These are phyloP conservation scores for Nakaseomyces nivariensis DNA, from an alignment of 1,139 yeast genomes.

Conservation along the genomic window DNA sequence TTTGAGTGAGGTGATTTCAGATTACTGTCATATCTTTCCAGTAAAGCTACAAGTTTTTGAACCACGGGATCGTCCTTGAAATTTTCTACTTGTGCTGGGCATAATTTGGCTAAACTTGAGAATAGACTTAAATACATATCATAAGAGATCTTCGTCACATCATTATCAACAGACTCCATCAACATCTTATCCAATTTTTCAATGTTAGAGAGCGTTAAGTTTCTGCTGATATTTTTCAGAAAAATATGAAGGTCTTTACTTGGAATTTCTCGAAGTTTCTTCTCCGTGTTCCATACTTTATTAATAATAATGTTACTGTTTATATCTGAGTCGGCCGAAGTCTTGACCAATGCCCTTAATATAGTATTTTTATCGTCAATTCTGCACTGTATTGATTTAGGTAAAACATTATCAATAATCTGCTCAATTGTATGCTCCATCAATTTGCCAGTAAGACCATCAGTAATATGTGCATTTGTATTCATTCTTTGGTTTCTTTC, in stretches of 20 bases:
- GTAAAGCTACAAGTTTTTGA: conserved; percentile 26
- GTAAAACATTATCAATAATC: conserved; percentile 2
- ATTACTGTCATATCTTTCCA: conserved; percentile 37
- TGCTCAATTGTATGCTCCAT: conserved; percentile 2
- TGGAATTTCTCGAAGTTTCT: conserved; percentile 36
- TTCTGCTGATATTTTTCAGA: conserved; percentile 38
- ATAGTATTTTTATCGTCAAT: conserved; percentile 35
- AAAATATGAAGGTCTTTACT: conserved; percentile 35
- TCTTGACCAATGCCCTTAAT: neutral
- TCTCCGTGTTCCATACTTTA: conserved; percentile 33
- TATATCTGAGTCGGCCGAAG: neutral
- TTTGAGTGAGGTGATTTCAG: conserved; percentile 10
- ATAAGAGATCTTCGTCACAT: conserved; percentile 27
- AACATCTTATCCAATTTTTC: conserved; percentile 33
- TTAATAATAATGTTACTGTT: conserved; percentile 45
- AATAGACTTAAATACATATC: conserved; percentile 39
- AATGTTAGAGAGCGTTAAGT: conserved; percentile 31
- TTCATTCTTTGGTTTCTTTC: neutral
- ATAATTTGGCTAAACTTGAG: conserved; percentile 24
- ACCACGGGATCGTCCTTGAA: conserved; percentile 28
- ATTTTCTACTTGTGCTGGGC: conserved; percentile 21
- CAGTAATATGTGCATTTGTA: neutral
- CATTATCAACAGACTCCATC: conserved; percentile 27
- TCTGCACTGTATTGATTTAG: conserved; percentile 31
- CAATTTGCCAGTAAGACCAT: neutral